Percentiles rank a stretch among this genome's conserved stretches.
Conservation (phyloP, 2,329 filamentous ascomycete genomes). For the Talaromyces sp. region DNA sequence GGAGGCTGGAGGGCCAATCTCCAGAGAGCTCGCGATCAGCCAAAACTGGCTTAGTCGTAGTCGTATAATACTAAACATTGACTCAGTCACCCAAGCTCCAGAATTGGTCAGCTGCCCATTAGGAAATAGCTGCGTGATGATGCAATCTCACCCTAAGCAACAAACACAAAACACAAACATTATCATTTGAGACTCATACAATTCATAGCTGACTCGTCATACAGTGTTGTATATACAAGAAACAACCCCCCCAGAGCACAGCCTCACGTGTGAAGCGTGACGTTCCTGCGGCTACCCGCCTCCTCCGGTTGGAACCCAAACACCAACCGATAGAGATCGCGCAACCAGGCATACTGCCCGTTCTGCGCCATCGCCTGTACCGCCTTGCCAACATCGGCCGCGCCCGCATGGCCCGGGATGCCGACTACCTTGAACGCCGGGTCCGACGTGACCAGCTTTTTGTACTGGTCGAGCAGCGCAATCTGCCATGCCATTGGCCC, state of each 20-base stretch:
- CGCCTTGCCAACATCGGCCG: conserved; percentile 72
- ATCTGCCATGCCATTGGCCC: conserved; percentile 66
- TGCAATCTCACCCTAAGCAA: not conserved
- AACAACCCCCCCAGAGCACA: not conserved
- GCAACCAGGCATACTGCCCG: conserved; percentile 70
- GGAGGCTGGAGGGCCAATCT: not conserved
- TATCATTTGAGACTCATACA: not conserved
- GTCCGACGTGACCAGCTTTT: conserved; percentile 70
- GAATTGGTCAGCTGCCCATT: not conserved
- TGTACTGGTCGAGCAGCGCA: conserved; percentile 70
- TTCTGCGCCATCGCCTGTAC: conserved; percentile 69
- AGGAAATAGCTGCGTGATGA: not conserved
- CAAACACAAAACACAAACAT: not conserved
- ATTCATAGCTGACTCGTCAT: not conserved
- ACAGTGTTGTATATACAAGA: not conserved
- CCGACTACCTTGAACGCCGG: conserved; percentile 52
- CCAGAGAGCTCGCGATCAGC: not conserved
- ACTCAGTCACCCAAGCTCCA: too few relatives aligned
- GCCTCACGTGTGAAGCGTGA: conserved; percentile 35
- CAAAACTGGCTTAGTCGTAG: not conserved
- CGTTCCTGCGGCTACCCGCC: conserved; percentile 59
- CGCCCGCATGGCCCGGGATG: conserved; percentile 35
- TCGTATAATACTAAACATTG: not conserved
- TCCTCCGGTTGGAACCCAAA: conserved; percentile 82
- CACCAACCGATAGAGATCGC: conserved; percentile 75